Base-by-base conservation (phyloP, 1,139 yeast genomes). In the Zygotorulaspora mrakii region DNA sequence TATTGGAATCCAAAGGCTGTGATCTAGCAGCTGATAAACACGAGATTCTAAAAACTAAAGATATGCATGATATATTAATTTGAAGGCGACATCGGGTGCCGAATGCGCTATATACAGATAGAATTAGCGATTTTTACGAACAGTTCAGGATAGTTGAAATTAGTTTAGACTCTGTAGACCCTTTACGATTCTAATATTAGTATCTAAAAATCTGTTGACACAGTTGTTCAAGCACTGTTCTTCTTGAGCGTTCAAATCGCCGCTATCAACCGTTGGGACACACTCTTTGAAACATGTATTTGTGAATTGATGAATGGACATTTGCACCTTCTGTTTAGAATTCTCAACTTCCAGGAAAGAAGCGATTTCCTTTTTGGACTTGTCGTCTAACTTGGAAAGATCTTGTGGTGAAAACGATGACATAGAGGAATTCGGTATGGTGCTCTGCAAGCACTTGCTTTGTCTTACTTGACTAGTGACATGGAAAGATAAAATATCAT, bases 221-320 rank as follows among this genome's bases (percentile, higher is more conserved):
- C 96, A 89, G 69, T 84, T 84, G 45, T 73, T 67, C 62, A 88
- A 69, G 61, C 96, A 89, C 31, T 70, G 65, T 52, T 82, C 86
- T 63, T 89, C 96, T 39, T 63, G 63, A 4, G 66, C 42, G 49
- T 73, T 73, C 50, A 88, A 69, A 37, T 69, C 68, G 31, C 75
- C 75, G 39, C 73, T 67, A 40, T 71, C 69, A 40, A 81, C 73
- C 12, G 74, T 68, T 35, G 74, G 68, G 45, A 87, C 74, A 63
- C 97, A 89, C 67, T 85, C 84, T 63, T 82, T 84, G 71, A 87
- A 89, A 64, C 97, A 89, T 73, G 82, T 73, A 60, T 87, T 89
- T 28, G 96, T 88, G 71, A 86, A 87, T 59, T 74, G 77, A 62
- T 87, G 94, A 48, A 87, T 82, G 25, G 94, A 77, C 71, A 78